These are phyloP conservation scores for Arabidopsis suecica DNA, from an alignment of 345 rosid genomes.

Conservation along the genomic window DNA sequence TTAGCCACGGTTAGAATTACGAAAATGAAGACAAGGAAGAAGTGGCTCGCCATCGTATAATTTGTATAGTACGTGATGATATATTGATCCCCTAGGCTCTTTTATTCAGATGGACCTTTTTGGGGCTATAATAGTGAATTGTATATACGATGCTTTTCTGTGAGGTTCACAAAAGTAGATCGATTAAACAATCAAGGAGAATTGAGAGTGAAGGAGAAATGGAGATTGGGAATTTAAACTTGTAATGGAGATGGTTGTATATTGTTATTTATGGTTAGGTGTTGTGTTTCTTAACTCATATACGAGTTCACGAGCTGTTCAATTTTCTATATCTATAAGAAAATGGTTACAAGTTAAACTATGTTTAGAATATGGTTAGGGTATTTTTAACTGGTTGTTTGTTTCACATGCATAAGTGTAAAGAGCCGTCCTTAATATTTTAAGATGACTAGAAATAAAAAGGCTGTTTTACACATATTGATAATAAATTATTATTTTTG, in stretches of 20 bases:
- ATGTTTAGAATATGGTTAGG: slow-evolving; percentile 26
- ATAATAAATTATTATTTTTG: no score
- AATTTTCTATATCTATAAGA: neutral
- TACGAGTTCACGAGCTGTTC: slow-evolving; percentile 10
- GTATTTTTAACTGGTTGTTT: slow-evolving; percentile 12
- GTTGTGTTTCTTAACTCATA: neutral
- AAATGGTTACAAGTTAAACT: neutral
- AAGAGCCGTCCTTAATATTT: no score
- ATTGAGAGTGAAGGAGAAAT: slow-evolving; percentile 8
- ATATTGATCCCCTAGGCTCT: neutral
- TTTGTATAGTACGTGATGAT: neutral
- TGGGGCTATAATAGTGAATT: neutral
- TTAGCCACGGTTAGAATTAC: slow-evolving; percentile 1
- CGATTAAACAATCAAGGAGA: slow-evolving; percentile 4
- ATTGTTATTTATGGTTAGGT: slow-evolving; percentile 13
- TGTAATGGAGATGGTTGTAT: slow-evolving; percentile 9
- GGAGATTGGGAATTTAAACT: slow-evolving; percentile 26
- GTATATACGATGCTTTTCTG: neutral
- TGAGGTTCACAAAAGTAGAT: slow-evolving; percentile 3
- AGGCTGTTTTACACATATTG: no score
- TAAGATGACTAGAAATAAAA: no score
- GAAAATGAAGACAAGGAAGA: neutral
- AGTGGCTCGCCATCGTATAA: slow-evolving; percentile 12
- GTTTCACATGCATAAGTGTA: neutral
- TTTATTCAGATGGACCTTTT: neutral